Evolutionary conservation across 106 monocot genomes (phyloP).

Genomic region (Dendrobium catenatum): DNA sequence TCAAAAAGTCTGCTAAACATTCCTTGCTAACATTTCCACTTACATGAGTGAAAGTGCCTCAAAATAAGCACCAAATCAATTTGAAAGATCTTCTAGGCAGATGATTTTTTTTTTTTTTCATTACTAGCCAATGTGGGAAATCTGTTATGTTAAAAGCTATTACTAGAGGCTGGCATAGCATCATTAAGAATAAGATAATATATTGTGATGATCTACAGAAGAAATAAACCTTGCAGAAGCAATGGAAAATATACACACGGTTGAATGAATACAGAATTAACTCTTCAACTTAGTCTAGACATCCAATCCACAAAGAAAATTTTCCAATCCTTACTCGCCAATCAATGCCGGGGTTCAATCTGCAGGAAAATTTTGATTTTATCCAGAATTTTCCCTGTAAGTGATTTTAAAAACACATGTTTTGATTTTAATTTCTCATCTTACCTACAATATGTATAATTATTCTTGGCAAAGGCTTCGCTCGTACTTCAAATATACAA

Average conservation of each 20-base stretch:
- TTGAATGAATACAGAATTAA: background rate
- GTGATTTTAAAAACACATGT: background rate
- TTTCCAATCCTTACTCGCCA: background rate
- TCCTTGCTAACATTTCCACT: background rate
- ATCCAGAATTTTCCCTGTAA: background rate
- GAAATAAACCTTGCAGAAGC: background rate
- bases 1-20: background rate
- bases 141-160: background rate
- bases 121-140: background rate
- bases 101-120: background rate
- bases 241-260: background rate
- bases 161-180: background rate
- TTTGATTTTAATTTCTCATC: background rate
- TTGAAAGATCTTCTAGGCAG: background rate
- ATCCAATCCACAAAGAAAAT: background rate
- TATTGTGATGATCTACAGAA: background rate
- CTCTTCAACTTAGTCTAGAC: background rate
- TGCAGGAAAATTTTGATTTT: background rate
- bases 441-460: background rate
- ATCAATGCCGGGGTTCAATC: background rate
- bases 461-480: background rate
- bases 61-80: background rate
- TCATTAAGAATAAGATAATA: background rate
- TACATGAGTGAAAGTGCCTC: background rate
- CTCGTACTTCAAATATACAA: background rate